Percentiles rank a stretch among this genome's conserved stretches.
Conservation (phyloP, 768 basidiomycete species). For the Mycena polygramma region DNA sequence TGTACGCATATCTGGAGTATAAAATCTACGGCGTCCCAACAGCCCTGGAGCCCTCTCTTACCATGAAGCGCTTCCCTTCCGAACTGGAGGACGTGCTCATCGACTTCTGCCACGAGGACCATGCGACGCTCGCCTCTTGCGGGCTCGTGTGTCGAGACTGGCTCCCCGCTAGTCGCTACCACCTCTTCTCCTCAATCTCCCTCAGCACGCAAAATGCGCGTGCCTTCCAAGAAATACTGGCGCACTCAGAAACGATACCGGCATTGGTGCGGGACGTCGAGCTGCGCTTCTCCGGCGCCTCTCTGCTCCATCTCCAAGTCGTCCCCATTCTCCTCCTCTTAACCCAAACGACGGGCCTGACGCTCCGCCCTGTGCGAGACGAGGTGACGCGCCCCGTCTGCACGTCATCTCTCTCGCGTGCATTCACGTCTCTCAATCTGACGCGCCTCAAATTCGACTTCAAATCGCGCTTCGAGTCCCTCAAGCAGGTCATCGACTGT, state of each 20-base stretch:
- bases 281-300: constrained; percentile 15
- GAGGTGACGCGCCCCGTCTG: constrained; percentile 14
- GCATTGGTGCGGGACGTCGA: constrained; percentile 24
- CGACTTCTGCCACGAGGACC: constrained; percentile 37
- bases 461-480: constrained; percentile 32
- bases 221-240: constrained; percentile 12
- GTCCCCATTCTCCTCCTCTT: constrained; percentile 13
- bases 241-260: background rate
- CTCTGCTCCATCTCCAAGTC: constrained; percentile 7
- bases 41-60: no score
- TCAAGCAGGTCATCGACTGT: constrained; percentile 29
- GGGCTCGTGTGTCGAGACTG: constrained; percentile 39
- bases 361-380: constrained; percentile 10
- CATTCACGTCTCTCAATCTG: background rate
- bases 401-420: constrained; percentile 13
- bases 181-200: constrained; percentile 34
- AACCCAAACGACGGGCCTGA: background rate
- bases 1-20: no score
- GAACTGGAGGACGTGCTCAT: constrained; percentile 38
- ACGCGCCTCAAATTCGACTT: constrained; percentile 31
- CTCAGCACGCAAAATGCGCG: constrained; percentile 17
- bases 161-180: constrained; percentile 36
- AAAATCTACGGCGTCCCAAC: no score
- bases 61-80: constrained; percentile 33
- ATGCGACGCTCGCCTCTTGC: constrained; percentile 30